Evolutionary conservation across 2,329 filamentous ascomycete genomes (phyloP).

Genomic region (Fusarium xylarioides): DNA sequence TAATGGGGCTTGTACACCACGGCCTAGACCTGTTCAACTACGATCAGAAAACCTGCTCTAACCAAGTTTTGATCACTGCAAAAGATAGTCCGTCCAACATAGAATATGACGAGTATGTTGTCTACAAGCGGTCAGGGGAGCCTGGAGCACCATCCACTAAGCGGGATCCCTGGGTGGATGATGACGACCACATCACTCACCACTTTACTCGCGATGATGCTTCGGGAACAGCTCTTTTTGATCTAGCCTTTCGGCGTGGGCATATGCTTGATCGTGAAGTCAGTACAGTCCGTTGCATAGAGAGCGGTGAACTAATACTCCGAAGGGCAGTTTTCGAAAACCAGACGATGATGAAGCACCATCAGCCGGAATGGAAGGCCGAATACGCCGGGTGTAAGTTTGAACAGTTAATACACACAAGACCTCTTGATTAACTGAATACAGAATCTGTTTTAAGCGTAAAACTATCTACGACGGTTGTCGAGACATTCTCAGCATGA

Average conservation of each 20-base stretch:
- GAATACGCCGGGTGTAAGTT: constrained; percentile 49
- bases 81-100: constrained; percentile 45
- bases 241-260: constrained; percentile 47
- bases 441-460: constrained; percentile 50
- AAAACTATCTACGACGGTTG: constrained; percentile 44
- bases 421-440: not conserved
- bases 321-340: constrained; percentile 41
- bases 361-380: constrained; percentile 45
- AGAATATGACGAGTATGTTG: constrained; percentile 52
- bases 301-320: not conserved
- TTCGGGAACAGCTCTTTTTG: constrained; percentile 45
- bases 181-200: constrained; percentile 45
- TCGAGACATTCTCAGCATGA: constrained; percentile 50
- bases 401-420: not conserved
- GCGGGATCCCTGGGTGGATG: constrained; percentile 6
- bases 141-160: constrained; percentile 4
- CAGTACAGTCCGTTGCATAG: not conserved
- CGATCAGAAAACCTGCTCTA: constrained; percentile 46
- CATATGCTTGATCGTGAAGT: constrained; percentile 45
- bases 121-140: constrained; percentile 43
- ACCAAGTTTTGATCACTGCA: constrained; percentile 47
- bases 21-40: constrained; percentile 51
- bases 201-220: constrained; percentile 47
- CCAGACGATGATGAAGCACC: constrained; percentile 32
- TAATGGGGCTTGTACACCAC: constrained; percentile 41